Percentiles rank a stretch among this genome's conserved stretches.
Conservation (phyloP, 768 basidiomycete species). For the Rhodotorula diobovata region DNA sequence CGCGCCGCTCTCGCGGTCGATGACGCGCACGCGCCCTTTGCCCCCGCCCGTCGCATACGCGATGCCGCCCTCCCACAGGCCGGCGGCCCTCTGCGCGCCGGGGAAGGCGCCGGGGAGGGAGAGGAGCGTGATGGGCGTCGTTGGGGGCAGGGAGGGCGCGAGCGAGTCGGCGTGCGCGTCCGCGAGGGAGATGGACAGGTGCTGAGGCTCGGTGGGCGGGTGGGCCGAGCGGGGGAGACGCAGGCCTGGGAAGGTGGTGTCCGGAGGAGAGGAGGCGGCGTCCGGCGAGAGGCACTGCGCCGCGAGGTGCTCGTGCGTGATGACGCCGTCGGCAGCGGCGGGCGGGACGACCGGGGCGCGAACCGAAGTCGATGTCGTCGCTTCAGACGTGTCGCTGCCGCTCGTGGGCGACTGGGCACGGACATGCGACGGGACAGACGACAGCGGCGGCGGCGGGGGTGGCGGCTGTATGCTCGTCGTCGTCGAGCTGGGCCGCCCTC, state of each 20-base stretch:
- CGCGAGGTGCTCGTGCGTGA: neutral
- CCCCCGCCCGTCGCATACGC: conserved; percentile 3
- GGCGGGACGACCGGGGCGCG: neutral
- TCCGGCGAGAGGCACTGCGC: neutral
- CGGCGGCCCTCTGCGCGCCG: neutral
- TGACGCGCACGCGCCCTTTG: conserved; percentile 16
- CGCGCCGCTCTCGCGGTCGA: conserved; percentile 29
- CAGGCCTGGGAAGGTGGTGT: neutral
- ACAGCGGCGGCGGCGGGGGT: neutral
- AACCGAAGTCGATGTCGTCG: neutral
- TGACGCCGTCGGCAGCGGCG: neutral
- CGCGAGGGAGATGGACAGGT: neutral
- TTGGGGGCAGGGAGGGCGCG: neutral
- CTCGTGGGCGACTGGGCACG: neutral
- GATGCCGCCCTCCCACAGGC: conserved; percentile 4
- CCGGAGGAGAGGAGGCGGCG: neutral
- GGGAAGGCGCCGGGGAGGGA: neutral
- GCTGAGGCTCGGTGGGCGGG: neutral
- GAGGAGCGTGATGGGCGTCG: conserved; percentile 17
- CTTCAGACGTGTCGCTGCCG: neutral
- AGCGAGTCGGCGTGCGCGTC: conserved; percentile 5
- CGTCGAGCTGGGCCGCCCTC: neutral
- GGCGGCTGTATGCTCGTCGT: neutral
- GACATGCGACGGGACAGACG: neutral
- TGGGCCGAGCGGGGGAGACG: conserved; percentile 6